phyloP scores from a whole-genome alignment of 768 basidiomycete species.

The Agaricus bisporus region DNA sequence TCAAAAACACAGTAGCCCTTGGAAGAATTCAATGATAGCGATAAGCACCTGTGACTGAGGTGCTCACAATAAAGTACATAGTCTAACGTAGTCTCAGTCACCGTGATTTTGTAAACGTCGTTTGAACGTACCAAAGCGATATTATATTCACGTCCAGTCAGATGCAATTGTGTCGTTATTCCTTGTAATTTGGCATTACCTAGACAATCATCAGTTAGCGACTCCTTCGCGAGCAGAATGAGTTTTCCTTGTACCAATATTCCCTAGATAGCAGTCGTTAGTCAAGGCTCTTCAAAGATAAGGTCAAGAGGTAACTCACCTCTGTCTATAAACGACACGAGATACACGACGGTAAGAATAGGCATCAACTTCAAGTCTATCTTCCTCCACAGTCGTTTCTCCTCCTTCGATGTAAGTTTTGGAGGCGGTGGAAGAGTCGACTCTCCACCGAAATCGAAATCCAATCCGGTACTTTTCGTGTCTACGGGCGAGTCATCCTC shows the following conservation, averaged over 20 bases:
- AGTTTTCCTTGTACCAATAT: constrained; percentile 38
- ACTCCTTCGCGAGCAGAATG: not conserved
- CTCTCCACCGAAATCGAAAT: constrained; percentile 4
- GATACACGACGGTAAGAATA: constrained; percentile 52
- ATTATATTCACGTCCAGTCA: constrained; percentile 58
- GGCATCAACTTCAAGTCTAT: constrained; percentile 54
- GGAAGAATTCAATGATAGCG: not conserved
- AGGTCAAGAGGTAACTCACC: constrained; percentile 26
- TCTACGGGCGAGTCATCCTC: not conserved
- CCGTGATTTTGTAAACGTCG: no score
- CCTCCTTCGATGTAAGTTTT: constrained; percentile 6
- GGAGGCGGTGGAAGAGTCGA: constrained; percentile 1
- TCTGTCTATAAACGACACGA: constrained; percentile 61
- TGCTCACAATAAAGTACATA: constrained; percentile 62
- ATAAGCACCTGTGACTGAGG: not conserved
- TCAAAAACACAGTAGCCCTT: constrained; percentile 61
- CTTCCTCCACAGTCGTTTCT: constrained; percentile 51
- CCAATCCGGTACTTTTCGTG: not conserved
- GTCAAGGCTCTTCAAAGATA: not conserved
- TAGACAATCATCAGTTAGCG: constrained; percentile 13
- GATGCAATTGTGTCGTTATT: constrained; percentile 44
- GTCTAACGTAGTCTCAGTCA: constrained; percentile 32
- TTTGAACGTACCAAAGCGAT: constrained; percentile 46
- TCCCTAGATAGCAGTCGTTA: constrained; percentile 29
- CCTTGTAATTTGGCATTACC: constrained; percentile 69